Evolutionary conservation across 768 basidiomycete species (phyloP), one percentile per base, ranked within the genome.

Genomic region (Steccherinum ochraceum): DNA sequence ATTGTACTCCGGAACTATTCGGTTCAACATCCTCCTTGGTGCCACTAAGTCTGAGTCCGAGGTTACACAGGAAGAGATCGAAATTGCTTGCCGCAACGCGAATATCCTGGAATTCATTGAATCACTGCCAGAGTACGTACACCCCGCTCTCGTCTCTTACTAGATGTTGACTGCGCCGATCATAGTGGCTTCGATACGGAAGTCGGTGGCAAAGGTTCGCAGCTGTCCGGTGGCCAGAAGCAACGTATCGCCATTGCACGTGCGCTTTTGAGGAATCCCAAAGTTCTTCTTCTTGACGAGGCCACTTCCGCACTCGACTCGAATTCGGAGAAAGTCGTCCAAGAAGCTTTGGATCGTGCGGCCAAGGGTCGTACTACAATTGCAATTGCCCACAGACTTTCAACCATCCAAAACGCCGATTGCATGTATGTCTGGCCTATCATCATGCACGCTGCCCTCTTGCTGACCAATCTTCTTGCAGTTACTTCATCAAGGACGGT

Each of bases 311-410:
- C 79, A 2, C 68, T 81, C 12, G 79, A 79, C 60, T 72, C 72
- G 0, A 71, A 74, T 50, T 74, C 72, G 4, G 80, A 81, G 40
- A 91, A 90, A 66, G 86, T 98, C 46, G 96, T 99, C 7, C 95
- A 98, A 61, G 86, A 80, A 4, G 96, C 96, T 3, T 77, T 98
- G 24, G 96, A 98, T 67, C 79, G 83, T 61, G 96, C 94, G 4
- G 84, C 93, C 2, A 88, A 83, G 70, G 94, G 93, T 39, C 80
- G 95, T 51, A 95, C 94, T 5, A 96, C 93, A 5, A 86, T 94
- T 53, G 89, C 94, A 12, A 95, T 99, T 55, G 95, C 95, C 2
- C 96, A 98, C 69, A 80, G 96, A 49, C 69, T 99, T 51, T 89
- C 88, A 12, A 78, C 77, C 0, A 78, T 81, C 52, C 77, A 79